Evolutionary conservation across 208 protist genomes (phyloP).

Genomic region (Trypanosoma scelopori): DNA sequence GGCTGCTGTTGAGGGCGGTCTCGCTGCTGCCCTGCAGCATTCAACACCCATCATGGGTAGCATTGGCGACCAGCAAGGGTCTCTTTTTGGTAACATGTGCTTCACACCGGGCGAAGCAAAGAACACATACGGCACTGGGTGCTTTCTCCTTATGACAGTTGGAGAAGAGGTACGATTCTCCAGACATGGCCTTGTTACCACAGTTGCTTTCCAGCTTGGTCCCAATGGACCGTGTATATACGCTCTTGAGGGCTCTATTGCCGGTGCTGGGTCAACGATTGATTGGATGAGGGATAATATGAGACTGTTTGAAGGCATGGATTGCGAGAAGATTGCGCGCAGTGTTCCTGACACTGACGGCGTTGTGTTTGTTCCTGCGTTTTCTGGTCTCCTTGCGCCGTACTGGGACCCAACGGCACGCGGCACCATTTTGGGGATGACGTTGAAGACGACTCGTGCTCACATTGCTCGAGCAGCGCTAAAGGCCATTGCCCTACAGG

Average conservation of each 20-base stretch:
- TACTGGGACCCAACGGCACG: conserved; percentile 96
- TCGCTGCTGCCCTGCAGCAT: conserved; percentile 34
- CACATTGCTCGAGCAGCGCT: conserved; percentile 91
- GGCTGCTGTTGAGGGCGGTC: conserved; percentile 31
- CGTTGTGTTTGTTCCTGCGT: conserved; percentile 97
- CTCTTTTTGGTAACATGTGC: conserved; percentile 95
- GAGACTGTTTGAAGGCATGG: conserved; percentile 66
- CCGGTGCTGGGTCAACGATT: conserved; percentile 88
- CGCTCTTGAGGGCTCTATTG: conserved; percentile 93
- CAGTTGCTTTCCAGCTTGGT: conserved; percentile 94
- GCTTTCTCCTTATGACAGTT: conserved; percentile 98
- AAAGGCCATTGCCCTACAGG: conserved; percentile 90
- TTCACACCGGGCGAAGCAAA: conserved; percentile 93
- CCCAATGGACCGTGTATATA: conserved; percentile 46
- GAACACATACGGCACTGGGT: conserved; percentile 98
- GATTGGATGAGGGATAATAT: conserved; percentile 96
- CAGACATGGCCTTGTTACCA: conserved; percentile 94
- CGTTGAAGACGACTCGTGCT: conserved; percentile 72
- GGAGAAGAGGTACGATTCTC: conserved; percentile 85
- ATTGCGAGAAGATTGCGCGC: conserved; percentile 67
- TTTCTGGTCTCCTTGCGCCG: conserved; percentile 96
- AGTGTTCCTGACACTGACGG: conserved; percentile 66
- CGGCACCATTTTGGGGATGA: conserved; percentile 94
- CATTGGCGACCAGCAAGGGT: conserved; percentile 98
- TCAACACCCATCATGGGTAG: conserved; percentile 73